Evolutionary conservation across 2,329 filamentous ascomycete genomes (phyloP).

Genomic region (Alternaria tenuissima): DNA sequence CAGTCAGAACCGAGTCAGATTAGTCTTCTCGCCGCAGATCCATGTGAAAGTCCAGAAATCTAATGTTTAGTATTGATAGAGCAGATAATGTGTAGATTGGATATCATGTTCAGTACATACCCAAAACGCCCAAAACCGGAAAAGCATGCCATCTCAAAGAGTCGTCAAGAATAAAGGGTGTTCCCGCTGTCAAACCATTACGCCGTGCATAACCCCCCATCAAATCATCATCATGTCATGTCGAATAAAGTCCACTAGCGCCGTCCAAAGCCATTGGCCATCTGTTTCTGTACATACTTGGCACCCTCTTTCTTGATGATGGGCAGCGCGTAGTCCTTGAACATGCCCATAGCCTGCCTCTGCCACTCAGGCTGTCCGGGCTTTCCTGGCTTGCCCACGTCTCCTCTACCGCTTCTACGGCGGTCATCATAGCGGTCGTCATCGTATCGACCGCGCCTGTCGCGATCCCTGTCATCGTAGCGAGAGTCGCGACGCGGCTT

Average conservation of each 20-base stretch:
- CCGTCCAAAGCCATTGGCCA: constrained; percentile 31
- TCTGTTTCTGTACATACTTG: constrained; percentile 43
- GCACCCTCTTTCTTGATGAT: constrained; percentile 45
- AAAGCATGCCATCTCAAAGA: neutral
- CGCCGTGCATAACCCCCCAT: neutral
- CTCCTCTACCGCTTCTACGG: constrained; percentile 19
- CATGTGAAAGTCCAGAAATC: too few species aligned
- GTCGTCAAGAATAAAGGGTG: neutral
- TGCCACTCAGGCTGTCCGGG: constrained; percentile 39
- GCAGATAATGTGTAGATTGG: constrained; percentile 2
- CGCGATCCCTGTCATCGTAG: constrained; percentile 19
- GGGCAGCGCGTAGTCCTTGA: constrained; percentile 44
- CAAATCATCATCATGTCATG: neutral
- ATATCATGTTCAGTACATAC: constrained; percentile 3
- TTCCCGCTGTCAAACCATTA: neutral
- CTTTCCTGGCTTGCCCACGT: constrained; percentile 23
- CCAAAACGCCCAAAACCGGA: neutral
- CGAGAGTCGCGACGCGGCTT: constrained; percentile 24
- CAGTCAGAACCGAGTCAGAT: too few species aligned
- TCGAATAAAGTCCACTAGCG: constrained; percentile 5
- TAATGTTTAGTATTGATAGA: neutral
- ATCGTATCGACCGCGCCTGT: constrained; percentile 15
- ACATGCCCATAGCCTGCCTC: constrained; percentile 42
- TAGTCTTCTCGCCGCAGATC: neutral
- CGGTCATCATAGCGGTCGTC: constrained; percentile 26